Percentiles rank a stretch among this genome's conserved stretches.
These are phyloP conservation scores for Boletus reticuloceps DNA, from an alignment of 768 basidiomycete genomes.

Conservation along the genomic window DNA sequence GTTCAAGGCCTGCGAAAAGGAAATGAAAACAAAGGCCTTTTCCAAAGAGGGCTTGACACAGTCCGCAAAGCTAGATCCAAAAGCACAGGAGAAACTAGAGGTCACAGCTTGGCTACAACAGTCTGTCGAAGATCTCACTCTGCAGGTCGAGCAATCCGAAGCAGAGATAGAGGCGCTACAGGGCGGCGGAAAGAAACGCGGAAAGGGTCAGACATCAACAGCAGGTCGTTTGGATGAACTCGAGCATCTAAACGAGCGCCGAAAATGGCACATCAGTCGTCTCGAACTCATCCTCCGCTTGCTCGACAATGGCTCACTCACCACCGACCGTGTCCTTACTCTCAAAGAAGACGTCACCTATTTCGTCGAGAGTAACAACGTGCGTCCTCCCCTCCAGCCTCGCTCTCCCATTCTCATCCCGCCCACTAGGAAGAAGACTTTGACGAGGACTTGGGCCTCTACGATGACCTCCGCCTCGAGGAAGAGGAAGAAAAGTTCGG, in stretches of 20 bases:
- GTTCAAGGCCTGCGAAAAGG: slow-evolving; percentile 99
- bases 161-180: slow-evolving; percentile 91
- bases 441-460: slow-evolving; percentile 95
- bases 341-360: slow-evolving; percentile 95
- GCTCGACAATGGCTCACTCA: slow-evolving; percentile 88
- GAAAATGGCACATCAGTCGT: slow-evolving; percentile 92
- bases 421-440: slow-evolving; percentile 85
- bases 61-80: slow-evolving; percentile 92
- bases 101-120: slow-evolving; percentile 82
- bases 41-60: slow-evolving; percentile 97
- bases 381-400: slow-evolving; percentile 42
- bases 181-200: slow-evolving; percentile 80
- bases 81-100: slow-evolving; percentile 95
- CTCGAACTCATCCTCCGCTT: slow-evolving; percentile 92
- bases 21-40: slow-evolving; percentile 99
- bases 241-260: slow-evolving; percentile 86
- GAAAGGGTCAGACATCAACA: slow-evolving; percentile 60
- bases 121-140: slow-evolving; percentile 86
- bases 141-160: slow-evolving; percentile 92
- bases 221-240: slow-evolving; percentile 79
- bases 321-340: slow-evolving; percentile 72
- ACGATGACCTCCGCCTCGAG: slow-evolving; percentile 95
- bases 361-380: slow-evolving; percentile 94
- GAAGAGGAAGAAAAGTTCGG: slow-evolving; percentile 96
- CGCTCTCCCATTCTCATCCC: slow-evolving; percentile 16